Evolutionary conservation across 2,329 filamentous ascomycete genomes (phyloP).

Genomic region (Scopulariopsis brevicaulis): DNA sequence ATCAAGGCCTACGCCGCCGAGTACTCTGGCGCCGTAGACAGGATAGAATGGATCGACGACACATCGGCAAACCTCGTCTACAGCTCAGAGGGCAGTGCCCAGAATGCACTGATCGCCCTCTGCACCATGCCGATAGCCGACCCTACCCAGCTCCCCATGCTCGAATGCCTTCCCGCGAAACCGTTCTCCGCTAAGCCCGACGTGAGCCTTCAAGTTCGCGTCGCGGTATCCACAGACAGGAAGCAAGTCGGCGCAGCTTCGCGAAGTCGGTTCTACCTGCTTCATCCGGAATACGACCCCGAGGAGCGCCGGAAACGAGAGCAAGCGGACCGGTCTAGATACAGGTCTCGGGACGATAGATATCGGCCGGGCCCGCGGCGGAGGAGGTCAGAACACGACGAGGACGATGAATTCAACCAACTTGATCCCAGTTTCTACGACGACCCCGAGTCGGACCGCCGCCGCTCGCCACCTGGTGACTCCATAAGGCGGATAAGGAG

Average conservation of each 20-base stretch:
- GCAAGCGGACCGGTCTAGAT: conserved; percentile 44
- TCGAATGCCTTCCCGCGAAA: conserved; percentile 61
- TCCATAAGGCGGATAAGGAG: conserved; percentile 3
- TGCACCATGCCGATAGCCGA: conserved; percentile 40
- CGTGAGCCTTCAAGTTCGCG: conserved; percentile 57
- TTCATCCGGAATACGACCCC: conserved; percentile 82
- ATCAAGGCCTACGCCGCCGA: conserved; percentile 65
- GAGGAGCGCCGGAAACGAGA: conserved; percentile 55
- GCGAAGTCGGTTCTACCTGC: conserved; percentile 81
- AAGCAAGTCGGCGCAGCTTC: conserved; percentile 71
- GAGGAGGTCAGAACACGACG: conserved; percentile 18
- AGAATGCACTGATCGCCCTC: conserved; percentile 43
- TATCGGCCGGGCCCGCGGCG: conserved; percentile 9
- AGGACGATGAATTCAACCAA: conserved; percentile 33
- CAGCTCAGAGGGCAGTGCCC: conserved; percentile 36
- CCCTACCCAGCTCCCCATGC: conserved; percentile 39
- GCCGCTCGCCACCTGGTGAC: conserved; percentile 10
- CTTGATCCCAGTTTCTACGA: conserved; percentile 80
- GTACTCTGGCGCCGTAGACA: conserved; percentile 48
- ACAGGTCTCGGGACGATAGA: conserved; percentile 27
- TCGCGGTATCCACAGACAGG: conserved; percentile 63
- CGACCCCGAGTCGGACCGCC: conserved; percentile 36
- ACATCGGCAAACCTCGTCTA: conserved; percentile 82
- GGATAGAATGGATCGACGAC: conserved; percentile 93
- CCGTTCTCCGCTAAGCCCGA: conserved; percentile 56